Base-by-base conservation (phyloP, 305 asterid genomes). In the Rubia tinctorum region DNA sequence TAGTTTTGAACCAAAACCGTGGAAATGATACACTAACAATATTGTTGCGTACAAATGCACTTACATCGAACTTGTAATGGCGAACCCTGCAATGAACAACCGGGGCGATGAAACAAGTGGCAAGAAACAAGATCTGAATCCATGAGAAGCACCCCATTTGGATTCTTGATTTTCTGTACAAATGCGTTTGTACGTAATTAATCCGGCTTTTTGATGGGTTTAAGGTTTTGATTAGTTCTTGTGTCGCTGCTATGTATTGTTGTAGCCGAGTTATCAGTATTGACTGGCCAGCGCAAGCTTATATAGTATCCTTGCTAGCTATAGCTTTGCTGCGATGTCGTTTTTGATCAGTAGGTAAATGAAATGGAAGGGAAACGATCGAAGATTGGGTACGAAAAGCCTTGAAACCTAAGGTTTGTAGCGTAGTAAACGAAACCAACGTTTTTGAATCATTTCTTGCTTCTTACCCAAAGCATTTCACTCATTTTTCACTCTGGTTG, bases 41-140 rank as follows among this genome's bases (percentile, higher is more conserved):
- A 30, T 30, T 30, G 34, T 30, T 30, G 34, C 1, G 34, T 30
- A 6, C 5, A 17, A 6, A 53, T 53, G 3, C 66, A 76, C 96
- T 88, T 78, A 90, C 98, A 62, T 93, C 86, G 79, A 93, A 91
- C 74, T 86, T 91, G 85, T 90, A 93, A 53, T 76, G 88, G 8
- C 97, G 96, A 82, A 90, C 89, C 42, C 81, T 77, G 75, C 84
- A 83, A 51, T 91, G 86, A 15, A 88, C 89, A 8, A 83, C 6
- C 0, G 96, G 93, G 71, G 27, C 25, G 1, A 73, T 34, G 23
- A 86, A 72, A 64, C 77, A 79, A 69, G 87, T 76, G 30, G 87
- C 69, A 66, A 79, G 53, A 66, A 84, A 40, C 66, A 86, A 49
- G 42, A 73, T 40, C 0, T 79, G 82, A 71, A 80, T 12, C 70